Evolutionary conservation across 768 basidiomycete genomes (phyloP), one percentile per base, ranked within the genome.

Genomic region (Leccinum uliginosum): DNA sequence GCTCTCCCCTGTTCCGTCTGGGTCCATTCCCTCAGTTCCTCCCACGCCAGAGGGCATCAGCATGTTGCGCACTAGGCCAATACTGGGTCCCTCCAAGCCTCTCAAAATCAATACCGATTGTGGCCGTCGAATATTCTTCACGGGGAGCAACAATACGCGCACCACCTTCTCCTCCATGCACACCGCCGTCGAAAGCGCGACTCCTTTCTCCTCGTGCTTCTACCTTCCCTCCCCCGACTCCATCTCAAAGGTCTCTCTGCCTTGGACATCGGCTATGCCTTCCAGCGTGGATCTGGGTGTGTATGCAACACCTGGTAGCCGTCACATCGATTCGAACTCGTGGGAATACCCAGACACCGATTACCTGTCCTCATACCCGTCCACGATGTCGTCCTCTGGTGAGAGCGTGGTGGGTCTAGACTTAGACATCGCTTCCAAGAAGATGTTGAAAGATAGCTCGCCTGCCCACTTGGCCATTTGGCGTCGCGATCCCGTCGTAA

Each of bases 111-210:
- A 88, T 71, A 88, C 85, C 51, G 64, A 67, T 8, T 72, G 71
- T 55, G 71, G 71, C 51, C 71, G 71, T 30, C 70, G 71, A 35
- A 69, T 72, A 50, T 69, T 73, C 53, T 72, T 70, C 54, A 66
- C 73, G 30, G 73, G 73, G 19, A 79, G 76, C 44, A 75, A 64
- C 57, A 81, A 81, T 14, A 78, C 81, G 35, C 66, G 68, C 51
- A 74, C 75, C 26, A 75, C 74, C 0, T 73, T 76, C 17, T 84
- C 85, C 30, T 86, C 86, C 26, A 87, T 89, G 86, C 86, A 86
- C 57, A 89, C 87, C 19, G 87, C 87, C 38, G 81, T 87, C 49
- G 87, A 89, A 70, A 68, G 65, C 32, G 79, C 81, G 54, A 83
- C 81, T 53, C 77, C 79, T 12, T 83, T 82, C 62, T 78, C 80